Evolutionary conservation across 805 yeast species (phyloP), one percentile per base, ranked within the genome.

Genomic region (Saccharomyces kudriavzevii): DNA sequence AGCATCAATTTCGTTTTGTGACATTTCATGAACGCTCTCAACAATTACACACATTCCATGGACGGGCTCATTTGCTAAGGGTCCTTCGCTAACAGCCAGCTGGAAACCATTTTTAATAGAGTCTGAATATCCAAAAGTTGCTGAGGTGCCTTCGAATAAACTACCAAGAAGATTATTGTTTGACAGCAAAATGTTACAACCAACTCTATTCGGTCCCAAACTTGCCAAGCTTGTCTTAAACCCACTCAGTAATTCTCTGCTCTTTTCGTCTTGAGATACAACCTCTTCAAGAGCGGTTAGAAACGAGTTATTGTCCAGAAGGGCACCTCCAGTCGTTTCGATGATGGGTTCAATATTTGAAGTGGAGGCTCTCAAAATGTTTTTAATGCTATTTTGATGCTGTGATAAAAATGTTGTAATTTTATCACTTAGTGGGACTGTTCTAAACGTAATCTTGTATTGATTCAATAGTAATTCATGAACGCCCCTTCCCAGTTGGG

Each of bases 101-200:
- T 89, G 95, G 69, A 90, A 91, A 0, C 96, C 99, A 59, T 87
- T 85, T 48, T 87, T 64, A 1, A 92, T 69, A 61, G 85, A 81
- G 51, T 84, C 83, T 57, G 82, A 87, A 63, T 73, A 79, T 50
- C 72, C 74, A 54, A 75, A 72, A 6, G 60, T 60, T 11, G 50
- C 17, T 9, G 22, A 40, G 25, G 54, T 50, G 1, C 56, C 55
- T 2, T 56, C 56, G 35, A 72, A 69, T 45, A 76, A 51, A 35
- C 77, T 67, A 47, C 74, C 66, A 4, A 77, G 61, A 2, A 68
- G 45, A 1, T 61, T 63, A 10, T 68, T 63, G 2, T 73, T 70
- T 2, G 77, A 65, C 35, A 89, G 69, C 17, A 91, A 69, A 26
- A 90, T 69, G 63, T 89, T 90, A 17, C 95, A 81, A 0, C 96